Evolutionary conservation across 495 filamentous ascomycete genomes (phyloP).

Genomic region (Xylaria nigripes): DNA sequence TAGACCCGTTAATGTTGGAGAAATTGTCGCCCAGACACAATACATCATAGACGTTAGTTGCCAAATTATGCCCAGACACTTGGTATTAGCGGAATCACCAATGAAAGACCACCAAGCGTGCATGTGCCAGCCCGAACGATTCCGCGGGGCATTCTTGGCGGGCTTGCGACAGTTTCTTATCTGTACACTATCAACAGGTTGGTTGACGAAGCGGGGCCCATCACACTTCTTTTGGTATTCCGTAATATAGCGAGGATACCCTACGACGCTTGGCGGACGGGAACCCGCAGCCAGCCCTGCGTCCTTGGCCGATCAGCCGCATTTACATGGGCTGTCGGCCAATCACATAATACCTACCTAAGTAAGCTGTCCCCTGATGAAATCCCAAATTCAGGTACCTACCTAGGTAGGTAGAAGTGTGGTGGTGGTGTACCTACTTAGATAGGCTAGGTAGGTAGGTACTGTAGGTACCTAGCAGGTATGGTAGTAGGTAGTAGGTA

Average conservation of each 20-base stretch:
- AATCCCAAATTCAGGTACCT: neutral
- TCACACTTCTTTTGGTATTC: no score
- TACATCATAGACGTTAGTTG: neutral
- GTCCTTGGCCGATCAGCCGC: neutral
- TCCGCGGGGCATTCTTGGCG: neutral
- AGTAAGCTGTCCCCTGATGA: conserved; percentile 9
- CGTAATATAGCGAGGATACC: neutral
- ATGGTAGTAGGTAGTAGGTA: no score
- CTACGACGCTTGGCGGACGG: neutral
- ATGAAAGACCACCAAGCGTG: neutral
- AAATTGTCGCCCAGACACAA: neutral
- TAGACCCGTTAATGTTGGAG: neutral
- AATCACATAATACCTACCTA: neutral
- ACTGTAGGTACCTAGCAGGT: no score
- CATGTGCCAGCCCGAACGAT: neutral
- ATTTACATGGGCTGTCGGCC: neutral
- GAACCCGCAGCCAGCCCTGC: neutral
- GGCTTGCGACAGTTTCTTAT: neutral
- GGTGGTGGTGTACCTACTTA: neutral
- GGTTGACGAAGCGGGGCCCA: neutral
- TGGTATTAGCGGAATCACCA: conserved; percentile 8
- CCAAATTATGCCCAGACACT: conserved; percentile 4
- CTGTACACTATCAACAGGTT: neutral
- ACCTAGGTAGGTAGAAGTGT: neutral
- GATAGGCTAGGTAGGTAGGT: neutral